These are phyloP conservation scores for Crithidia thermophila DNA, from an alignment of 208 protist species.

Conservation along the genomic window DNA sequence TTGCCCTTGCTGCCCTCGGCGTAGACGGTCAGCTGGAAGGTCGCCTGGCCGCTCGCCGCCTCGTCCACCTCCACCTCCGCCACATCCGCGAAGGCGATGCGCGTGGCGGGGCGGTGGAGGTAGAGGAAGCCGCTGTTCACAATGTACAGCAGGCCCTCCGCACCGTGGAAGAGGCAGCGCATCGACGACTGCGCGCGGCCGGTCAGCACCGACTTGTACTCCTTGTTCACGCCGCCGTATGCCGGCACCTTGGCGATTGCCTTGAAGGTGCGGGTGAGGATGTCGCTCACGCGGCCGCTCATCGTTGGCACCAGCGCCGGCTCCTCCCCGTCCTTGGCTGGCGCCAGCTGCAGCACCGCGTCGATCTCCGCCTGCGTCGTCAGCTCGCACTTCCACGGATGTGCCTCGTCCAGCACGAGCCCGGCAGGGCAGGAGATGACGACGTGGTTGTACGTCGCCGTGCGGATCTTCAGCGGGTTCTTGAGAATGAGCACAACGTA, in stretches of 20 bases:
- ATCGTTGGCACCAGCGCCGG: slow-evolving; percentile 69
- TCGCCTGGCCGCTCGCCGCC: slow-evolving; percentile 57
- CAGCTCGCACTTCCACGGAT: slow-evolving; percentile 80
- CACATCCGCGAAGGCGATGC: slow-evolving; percentile 56
- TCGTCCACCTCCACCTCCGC: slow-evolving; percentile 71
- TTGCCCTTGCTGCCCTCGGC: slow-evolving; percentile 30
- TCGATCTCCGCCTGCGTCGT: slow-evolving; percentile 83
- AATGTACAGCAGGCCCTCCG: slow-evolving; percentile 81
- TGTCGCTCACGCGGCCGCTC: slow-evolving; percentile 80
- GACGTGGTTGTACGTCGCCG: slow-evolving; percentile 78
- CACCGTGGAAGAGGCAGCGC: slow-evolving; percentile 69
- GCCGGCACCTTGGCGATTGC: slow-evolving; percentile 74
- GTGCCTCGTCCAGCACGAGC: slow-evolving; percentile 60
- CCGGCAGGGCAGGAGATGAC: slow-evolving; percentile 79
- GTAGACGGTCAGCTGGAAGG: slow-evolving; percentile 80
- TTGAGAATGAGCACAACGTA: slow-evolving; percentile 85
- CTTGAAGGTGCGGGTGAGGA: slow-evolving; percentile 83
- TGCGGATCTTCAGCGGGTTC: slow-evolving; percentile 67
- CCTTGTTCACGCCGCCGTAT: slow-evolving; percentile 79
- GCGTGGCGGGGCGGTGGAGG: slow-evolving; percentile 78
- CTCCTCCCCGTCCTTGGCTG: slow-evolving; percentile 29
- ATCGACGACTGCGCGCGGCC: slow-evolving; percentile 58
- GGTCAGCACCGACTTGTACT: slow-evolving; percentile 71
- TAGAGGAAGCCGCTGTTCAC: slow-evolving; percentile 78
- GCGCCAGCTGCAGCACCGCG: slow-evolving; percentile 26